Evolutionary conservation across 768 basidiomycete species (phyloP).

Genomic region (Pleurotus djamor): DNA sequence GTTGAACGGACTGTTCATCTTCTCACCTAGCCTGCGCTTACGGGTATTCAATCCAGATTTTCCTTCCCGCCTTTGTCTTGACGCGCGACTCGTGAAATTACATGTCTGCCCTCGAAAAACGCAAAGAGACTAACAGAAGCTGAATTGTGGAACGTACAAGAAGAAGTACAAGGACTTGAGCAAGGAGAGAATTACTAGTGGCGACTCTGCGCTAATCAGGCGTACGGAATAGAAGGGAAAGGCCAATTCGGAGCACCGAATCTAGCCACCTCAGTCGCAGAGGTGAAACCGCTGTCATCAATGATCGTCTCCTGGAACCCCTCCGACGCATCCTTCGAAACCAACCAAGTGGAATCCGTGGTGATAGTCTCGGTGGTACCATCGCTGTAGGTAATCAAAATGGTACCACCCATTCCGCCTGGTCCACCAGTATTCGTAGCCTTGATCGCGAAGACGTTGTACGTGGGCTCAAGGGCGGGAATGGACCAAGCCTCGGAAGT

Average conservation of each 20-base stretch:
- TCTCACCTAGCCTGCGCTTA: too few species aligned
- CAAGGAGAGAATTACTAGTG: too few species aligned
- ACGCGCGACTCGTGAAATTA: too few species aligned
- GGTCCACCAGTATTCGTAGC: conserved; percentile 24
- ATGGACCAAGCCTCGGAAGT: conserved; percentile 25
- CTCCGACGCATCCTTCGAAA: conserved; percentile 11
- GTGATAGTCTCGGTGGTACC: conserved; percentile 14
- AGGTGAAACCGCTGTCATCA: conserved; percentile 25
- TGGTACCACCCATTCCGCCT: conserved; percentile 21
- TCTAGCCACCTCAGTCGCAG: conserved; percentile 15
- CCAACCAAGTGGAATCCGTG: conserved; percentile 21
- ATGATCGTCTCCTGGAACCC: conserved; percentile 26
- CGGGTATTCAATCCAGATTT: too few species aligned
- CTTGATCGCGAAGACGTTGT: conserved; percentile 23
- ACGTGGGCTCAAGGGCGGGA: conserved; percentile 13
- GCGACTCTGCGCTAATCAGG: too few species aligned
- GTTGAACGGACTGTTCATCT: too few species aligned
- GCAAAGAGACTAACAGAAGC: too few species aligned
- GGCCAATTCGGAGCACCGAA: neutral
- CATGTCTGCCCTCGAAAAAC: too few species aligned
- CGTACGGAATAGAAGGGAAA: too few species aligned
- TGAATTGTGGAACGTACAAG: too few species aligned
- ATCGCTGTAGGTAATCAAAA: conserved; percentile 19
- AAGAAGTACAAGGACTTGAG: too few species aligned
- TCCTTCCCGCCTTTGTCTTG: too few species aligned